These are phyloP conservation scores for Amauroascus niger DNA, from an alignment of 2,329 filamentous ascomycete species.

Conservation along the genomic window DNA sequence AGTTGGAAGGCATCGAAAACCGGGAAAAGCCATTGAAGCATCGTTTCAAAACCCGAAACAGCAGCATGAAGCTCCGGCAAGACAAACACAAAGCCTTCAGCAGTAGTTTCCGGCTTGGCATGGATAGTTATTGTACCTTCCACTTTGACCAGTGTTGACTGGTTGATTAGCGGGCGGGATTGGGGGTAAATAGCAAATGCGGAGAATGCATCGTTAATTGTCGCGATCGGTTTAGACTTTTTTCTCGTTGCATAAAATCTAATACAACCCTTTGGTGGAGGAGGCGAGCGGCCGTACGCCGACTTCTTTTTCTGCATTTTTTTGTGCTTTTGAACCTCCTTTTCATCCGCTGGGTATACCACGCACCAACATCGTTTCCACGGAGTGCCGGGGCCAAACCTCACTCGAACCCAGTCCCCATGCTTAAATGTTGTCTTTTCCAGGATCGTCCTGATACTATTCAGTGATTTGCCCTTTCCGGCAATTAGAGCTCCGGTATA, in stretches of 20 bases:
- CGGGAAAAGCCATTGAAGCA: slow-evolving; percentile 85
- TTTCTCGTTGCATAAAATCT: slow-evolving; percentile 94
- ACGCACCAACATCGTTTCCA: slow-evolving; percentile 98
- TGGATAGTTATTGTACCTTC: slow-evolving; percentile 87
- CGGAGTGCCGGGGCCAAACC: slow-evolving; percentile 89
- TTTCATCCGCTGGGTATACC: slow-evolving; percentile 84
- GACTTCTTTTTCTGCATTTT: slow-evolving; percentile 75
- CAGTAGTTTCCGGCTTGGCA: slow-evolving; percentile 51
- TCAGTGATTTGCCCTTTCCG: slow-evolving; percentile 79
- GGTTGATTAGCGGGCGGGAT: slow-evolving; percentile 83
- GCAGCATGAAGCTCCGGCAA: slow-evolving; percentile 94
- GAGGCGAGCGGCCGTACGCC: slow-evolving; percentile 65
- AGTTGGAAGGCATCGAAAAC: slow-evolving; percentile 86
- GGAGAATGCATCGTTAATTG: slow-evolving; percentile 80
- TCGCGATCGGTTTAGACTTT: slow-evolving; percentile 80
- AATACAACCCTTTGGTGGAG: slow-evolving; percentile 72
- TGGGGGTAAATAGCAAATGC: slow-evolving; percentile 95
- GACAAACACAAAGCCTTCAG: slow-evolving; percentile 92
- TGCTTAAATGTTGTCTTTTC: slow-evolving; percentile 65
- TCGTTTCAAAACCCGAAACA: slow-evolving; percentile 88
- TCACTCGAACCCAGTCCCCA: slow-evolving; percentile 89
- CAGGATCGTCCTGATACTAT: slow-evolving; percentile 85
- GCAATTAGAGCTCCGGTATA: slow-evolving; percentile 95
- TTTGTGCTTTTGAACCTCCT: slow-evolving; percentile 73
- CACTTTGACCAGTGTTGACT: slow-evolving; percentile 86